These are phyloP conservation scores for Bretschneidera sinensis DNA, from an alignment of 345 rosid genomes.

Conservation along the genomic window DNA sequence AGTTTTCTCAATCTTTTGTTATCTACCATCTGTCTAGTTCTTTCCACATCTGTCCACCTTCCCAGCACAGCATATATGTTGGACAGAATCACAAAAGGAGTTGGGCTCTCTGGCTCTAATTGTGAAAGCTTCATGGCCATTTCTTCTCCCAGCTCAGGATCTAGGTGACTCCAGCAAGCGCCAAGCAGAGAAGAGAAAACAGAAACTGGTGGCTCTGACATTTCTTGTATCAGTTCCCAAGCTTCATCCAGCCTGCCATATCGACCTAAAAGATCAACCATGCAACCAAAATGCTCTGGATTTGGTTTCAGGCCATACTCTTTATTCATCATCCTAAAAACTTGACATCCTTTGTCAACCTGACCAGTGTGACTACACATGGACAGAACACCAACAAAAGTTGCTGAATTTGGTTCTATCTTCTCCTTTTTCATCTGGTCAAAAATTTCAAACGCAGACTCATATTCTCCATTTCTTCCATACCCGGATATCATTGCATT, in stretches of 20 bases:
- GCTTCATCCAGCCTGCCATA: conserved; percentile 56
- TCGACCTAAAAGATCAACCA: conserved; percentile 56
- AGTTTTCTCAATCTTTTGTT: conserved; percentile 41
- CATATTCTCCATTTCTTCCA: conserved; percentile 58
- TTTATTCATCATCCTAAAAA: conserved; percentile 38
- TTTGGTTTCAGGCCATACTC: conserved; percentile 37
- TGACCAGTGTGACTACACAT: conserved; percentile 54
- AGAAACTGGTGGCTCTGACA: conserved; percentile 43
- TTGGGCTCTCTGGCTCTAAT: conserved; percentile 47
- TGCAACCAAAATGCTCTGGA: conserved; percentile 46
- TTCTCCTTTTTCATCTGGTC: conserved; percentile 36
- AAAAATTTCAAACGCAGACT: conserved; percentile 44
- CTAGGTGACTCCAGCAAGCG: conserved; percentile 42
- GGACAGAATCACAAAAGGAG: conserved; percentile 54
- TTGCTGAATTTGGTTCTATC: conserved; percentile 47
- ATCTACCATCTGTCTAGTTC: conserved; percentile 39
- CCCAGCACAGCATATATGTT: conserved; percentile 49
- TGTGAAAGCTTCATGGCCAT: conserved; percentile 43
- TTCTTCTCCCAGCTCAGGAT: conserved; percentile 48
- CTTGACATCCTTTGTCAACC: conserved; percentile 38
- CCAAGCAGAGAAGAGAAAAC: conserved; percentile 56
- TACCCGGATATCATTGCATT: conserved; percentile 74
- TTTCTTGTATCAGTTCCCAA: conserved; percentile 32
- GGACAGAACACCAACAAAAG: conserved; percentile 43
- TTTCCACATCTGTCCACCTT: conserved; percentile 55